These are phyloP conservation scores for Omphalotus guepiniiformis DNA, from an alignment of 768 basidiomycete species.

Conservation along the genomic window DNA sequence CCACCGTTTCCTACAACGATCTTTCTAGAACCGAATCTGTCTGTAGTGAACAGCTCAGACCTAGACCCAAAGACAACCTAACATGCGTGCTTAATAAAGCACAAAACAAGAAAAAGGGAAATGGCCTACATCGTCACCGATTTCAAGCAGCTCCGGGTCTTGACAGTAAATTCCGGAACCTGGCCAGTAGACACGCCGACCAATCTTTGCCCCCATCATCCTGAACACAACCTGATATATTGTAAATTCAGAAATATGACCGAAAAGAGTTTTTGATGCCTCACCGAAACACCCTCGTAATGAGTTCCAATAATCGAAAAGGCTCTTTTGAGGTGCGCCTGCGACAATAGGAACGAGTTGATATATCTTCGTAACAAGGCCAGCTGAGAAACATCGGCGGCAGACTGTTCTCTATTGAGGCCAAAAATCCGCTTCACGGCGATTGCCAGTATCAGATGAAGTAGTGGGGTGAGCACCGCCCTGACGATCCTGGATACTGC, in stretches of 20 bases:
- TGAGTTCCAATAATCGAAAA: constrained; percentile 43
- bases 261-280: constrained; percentile 6
- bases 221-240: constrained; percentile 32
- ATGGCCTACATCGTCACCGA: constrained; percentile 35
- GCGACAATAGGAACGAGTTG: constrained; percentile 33
- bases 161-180: constrained; percentile 40
- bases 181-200: constrained; percentile 45
- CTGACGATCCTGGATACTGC: constrained; percentile 35
- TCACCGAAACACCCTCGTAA: constrained; percentile 41
- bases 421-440: constrained; percentile 38
- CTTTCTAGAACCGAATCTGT: constrained; percentile 34
- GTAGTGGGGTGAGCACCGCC: constrained; percentile 30
- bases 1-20: constrained; percentile 39
- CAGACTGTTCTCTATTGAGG: constrained; percentile 27
- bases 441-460: constrained; percentile 36
- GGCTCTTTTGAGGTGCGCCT: constrained; percentile 28
- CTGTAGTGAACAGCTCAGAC: constrained; percentile 40
- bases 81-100: neutral
- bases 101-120: neutral
- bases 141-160: constrained; percentile 44
- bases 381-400: constrained; percentile 25
- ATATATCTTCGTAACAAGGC: constrained; percentile 34
- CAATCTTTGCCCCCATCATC: constrained; percentile 49
- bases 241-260: neutral
- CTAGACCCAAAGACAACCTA: constrained; percentile 41